A percentile compares a stretch with the other conserved stretches of the same genome.
Conservation (phyloP, 1,284 basidiomycete species). For the Ceratobasidium sp. region DNA sequence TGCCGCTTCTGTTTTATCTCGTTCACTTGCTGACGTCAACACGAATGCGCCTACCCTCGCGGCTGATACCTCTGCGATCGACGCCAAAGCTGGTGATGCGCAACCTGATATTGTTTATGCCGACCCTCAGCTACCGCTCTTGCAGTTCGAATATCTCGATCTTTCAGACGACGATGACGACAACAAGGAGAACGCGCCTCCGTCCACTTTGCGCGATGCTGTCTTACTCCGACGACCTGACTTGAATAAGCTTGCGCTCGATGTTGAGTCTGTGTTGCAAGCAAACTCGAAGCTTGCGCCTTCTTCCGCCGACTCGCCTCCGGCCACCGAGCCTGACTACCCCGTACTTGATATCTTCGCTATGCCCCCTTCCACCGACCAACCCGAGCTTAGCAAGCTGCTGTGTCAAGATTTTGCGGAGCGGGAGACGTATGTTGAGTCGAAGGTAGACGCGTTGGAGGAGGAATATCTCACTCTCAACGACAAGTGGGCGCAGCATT, state of each 20-base stretch:
- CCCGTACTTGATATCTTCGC: constrained; percentile 17
- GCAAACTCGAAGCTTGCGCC: constrained; percentile 29
- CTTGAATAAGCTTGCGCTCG: background rate
- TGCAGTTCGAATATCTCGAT: constrained; percentile 36
- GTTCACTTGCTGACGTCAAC: constrained; percentile 3
- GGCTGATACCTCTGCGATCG: background rate
- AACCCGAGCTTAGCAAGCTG: constrained; percentile 9
- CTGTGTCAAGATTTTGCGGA: constrained; percentile 60
- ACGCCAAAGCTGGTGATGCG: background rate
- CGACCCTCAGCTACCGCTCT: constrained; percentile 14
- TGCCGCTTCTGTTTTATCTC: constrained; percentile 8
- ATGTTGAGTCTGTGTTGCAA: constrained; percentile 19
- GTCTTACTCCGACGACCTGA: constrained; percentile 17
- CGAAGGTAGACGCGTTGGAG: constrained; percentile 70
- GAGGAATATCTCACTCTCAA: constrained; percentile 79
- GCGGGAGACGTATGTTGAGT: constrained; percentile 65
- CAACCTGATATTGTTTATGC: background rate
- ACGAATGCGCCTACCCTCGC: background rate
- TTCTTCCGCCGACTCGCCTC: background rate
- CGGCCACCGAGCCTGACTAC: background rate
- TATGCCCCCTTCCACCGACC: constrained; percentile 13
- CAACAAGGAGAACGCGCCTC: constrained; percentile 15
- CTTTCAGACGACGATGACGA: constrained; percentile 11
- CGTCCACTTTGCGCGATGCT: constrained; percentile 13
- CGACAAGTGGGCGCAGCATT: constrained; percentile 78